Base-by-base conservation (phyloP, 2,329 filamentous ascomycete genomes). In the Fusarium musae region DNA sequence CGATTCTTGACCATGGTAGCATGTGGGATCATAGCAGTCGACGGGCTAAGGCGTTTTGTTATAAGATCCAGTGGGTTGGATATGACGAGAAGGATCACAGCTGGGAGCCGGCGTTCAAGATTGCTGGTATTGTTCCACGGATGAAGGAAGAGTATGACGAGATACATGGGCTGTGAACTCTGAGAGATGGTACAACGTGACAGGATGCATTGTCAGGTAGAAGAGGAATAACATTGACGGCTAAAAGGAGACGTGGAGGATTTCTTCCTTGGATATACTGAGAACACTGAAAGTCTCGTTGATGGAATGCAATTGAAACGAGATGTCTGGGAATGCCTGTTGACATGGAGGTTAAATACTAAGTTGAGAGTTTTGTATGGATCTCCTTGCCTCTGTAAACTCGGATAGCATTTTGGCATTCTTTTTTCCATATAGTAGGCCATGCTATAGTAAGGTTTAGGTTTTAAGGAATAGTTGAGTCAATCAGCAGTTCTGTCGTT, bases 41-140 rank as follows among this genome's bases (percentile, higher is more conserved):
- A 6, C 13, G 28, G 2, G 3, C 21, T 9, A n/a, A 46, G 13
- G 9, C 2, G 23, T 1, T 28, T 13, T 12, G 0, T 17, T 49
- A 32, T 17, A 32, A 32, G 15, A 12, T 49, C 12, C 46, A 49
- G 21, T 49, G 28, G 28, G 28, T 17, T 32, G 46, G 28, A 4
- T 49, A 23, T 3, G 15, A 23, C 13, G 46, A 23, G 28, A 32
- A 32, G 1, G 28, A n/a, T 23, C 15, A 32, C 10, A 49, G 28
- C 28, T 49, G 46, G 28, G 46, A 49, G 10, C 46, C 21, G n/a
- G 28, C 28, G 4, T 10, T 15, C 7, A 49, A 13, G 21, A 7
- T 23, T 17, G 7, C 15, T 11, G 9, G 2, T 49, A 30, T 23
- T 49, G 21, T 49, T 23, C 46, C 28, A 2, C 5, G 15, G 2